Evolutionary conservation across 805 yeast genomes (phyloP).

Genomic region (Candida morakotiae): DNA sequence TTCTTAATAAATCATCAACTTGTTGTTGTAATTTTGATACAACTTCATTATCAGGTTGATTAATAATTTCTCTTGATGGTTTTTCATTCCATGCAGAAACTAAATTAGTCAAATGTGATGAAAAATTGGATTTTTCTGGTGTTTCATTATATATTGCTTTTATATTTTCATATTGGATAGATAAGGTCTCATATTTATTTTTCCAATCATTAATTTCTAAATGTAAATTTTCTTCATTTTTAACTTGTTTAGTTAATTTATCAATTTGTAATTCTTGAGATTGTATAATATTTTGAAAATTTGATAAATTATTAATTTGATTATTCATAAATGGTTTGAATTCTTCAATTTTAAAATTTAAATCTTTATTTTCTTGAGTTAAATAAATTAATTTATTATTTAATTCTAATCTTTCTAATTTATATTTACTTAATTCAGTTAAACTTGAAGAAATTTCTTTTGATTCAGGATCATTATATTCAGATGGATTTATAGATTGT

Average conservation of each 20-base stretch:
- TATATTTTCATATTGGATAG: conserved; percentile 40
- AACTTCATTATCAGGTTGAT: conserved; percentile 18
- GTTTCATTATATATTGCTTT: conserved; percentile 32
- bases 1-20: conserved; percentile 49
- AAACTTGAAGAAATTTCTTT: conserved; percentile 18
- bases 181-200: conserved; percentile 39
- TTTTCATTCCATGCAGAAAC: conserved; percentile 29
- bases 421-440: conserved; percentile 34
- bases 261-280: conserved; percentile 47
- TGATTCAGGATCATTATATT: conserved; percentile 20
- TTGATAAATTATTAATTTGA: conserved; percentile 48
- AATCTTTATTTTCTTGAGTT: conserved; percentile 40
- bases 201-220: conserved; percentile 47
- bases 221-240: conserved; percentile 40
- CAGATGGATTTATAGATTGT: conserved; percentile 12
- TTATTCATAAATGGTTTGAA: conserved; percentile 52
- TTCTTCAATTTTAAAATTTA: conserved; percentile 39
- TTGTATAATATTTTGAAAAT: conserved; percentile 51
- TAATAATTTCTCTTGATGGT: conserved; percentile 8
- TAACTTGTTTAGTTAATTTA: conserved; percentile 36
- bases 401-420: conserved; percentile 41
- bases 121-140: conserved; percentile 24
- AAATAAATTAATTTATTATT: conserved; percentile 42
- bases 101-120: conserved; percentile 32
- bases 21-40: conserved; percentile 48